Evolutionary conservation across 768 basidiomycete genomes (phyloP), one percentile per base, ranked within the genome.

Genomic region (Lactarius indigo): DNA sequence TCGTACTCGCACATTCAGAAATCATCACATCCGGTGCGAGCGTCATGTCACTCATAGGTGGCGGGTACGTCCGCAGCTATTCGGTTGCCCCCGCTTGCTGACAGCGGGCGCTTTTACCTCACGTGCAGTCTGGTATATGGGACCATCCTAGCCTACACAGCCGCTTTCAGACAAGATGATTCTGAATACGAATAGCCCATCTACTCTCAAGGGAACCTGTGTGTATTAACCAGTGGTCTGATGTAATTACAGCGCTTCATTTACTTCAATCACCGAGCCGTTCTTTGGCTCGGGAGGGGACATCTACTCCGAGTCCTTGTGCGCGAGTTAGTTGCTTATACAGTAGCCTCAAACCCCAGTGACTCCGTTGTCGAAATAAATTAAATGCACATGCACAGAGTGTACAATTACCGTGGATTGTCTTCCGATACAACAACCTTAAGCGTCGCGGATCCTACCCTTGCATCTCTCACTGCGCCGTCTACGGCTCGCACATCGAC

Each of bases 41-140:
- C 75, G 85, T 84, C 72, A 98, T 99, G 97, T 94, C 94, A 23
- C 93, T 98, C 66, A 82, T 91, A 37, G 97, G 97, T 17, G 97
- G 97, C 78, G 90, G 88, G 85, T 91, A 79, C 72, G 87, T 85
- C 58, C 23, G 63, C 44, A 47, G 41, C 71, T 64, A 20, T 61
- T 42, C 54, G 47, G 41, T 31, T 23, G 12, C 47, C 23, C 17
- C 41, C 30, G 33, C 42, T 3, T 44, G 44, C 52, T 68, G 44
- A 60, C 57, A 44, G 30, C 50, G 66, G 13, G 58, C 57, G 18
- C 37, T 26, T 64, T 33, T 17, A 37, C 28, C 52, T 39, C 44
- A 54, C 37, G 33, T 57, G 26, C 66, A 91, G 89, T 55, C 79
- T 92, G 72, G 92, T 97, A 2, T 96, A 96, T 75, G 90, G 90